Evolutionary conservation across 768 basidiomycete genomes (phyloP).

Genomic region (Mycena galopus): DNA sequence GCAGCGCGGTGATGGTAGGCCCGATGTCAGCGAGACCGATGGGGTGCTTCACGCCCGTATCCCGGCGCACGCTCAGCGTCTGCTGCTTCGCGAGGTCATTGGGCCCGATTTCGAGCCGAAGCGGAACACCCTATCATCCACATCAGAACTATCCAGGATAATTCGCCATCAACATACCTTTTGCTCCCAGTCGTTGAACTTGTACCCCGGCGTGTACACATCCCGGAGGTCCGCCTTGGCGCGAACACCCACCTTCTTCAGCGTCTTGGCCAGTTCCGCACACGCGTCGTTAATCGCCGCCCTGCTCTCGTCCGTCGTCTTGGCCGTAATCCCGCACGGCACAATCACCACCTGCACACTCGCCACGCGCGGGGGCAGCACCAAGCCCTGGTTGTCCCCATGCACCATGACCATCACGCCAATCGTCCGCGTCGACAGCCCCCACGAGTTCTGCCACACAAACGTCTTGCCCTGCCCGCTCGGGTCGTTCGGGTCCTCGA

Average conservation of each 20-base stretch:
- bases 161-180: conserved; percentile 67
- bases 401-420: conserved; percentile 99
- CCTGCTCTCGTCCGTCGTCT: conserved; percentile 77
- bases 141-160: conserved; percentile 4
- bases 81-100: conserved; percentile 88
- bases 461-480: conserved; percentile 77
- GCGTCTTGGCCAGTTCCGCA: conserved; percentile 77
- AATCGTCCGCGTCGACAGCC: conserved; percentile 93
- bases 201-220: conserved; percentile 97
- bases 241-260: conserved; percentile 81
- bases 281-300: conserved; percentile 82
- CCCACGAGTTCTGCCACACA: conserved; percentile 99
- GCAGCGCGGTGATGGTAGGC: conserved; percentile 69
- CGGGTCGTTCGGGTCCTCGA: conserved; percentile 91
- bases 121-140: conserved; percentile 84
- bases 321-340: conserved; percentile 94
- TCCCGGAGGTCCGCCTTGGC: conserved; percentile 94
- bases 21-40: conserved; percentile 57
- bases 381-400: conserved; percentile 97
- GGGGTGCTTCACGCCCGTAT: conserved; percentile 62
- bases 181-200: conserved; percentile 99
- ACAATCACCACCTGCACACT: conserved; percentile 91
- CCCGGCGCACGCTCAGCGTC: conserved; percentile 87
- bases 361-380: conserved; percentile 98
- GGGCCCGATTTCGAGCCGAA: conserved; percentile 97